A percentile compares a stretch with the other conserved stretches of the same genome.
phyloP scores from a whole-genome alignment of 1,284 basidiomycete species.

The Ceratobasidium sp. region DNA sequence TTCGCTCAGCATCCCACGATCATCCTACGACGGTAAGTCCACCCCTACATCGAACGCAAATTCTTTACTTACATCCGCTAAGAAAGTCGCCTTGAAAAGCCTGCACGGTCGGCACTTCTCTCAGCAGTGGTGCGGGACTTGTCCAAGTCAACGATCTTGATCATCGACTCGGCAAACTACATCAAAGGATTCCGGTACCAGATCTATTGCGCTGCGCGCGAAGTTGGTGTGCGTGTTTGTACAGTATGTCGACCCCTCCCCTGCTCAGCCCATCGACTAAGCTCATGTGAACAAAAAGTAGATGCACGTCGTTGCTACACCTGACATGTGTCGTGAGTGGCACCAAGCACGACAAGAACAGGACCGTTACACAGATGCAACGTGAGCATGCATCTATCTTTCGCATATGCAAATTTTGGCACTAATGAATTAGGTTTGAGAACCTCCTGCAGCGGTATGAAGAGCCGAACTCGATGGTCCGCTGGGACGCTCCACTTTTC shows the following conservation, averaged over 20 bases:
- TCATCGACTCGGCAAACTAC: constrained; percentile 93
- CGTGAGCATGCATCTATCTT: constrained; percentile 63
- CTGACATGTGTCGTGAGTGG: constrained; percentile 82
- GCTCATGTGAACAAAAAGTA: constrained; percentile 55
- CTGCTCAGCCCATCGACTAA: neutral
- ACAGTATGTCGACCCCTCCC: constrained; percentile 69
- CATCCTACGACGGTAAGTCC: constrained; percentile 78
- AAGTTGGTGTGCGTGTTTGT: constrained; percentile 84
- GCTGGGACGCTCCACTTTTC: constrained; percentile 97
- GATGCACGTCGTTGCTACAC: constrained; percentile 81
- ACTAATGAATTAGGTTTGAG: constrained; percentile 71
- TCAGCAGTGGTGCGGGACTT: constrained; percentile 84
- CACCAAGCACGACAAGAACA: constrained; percentile 67
- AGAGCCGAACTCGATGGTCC: constrained; percentile 95
- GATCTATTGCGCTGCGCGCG: constrained; percentile 94
- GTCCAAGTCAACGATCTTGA: constrained; percentile 77
- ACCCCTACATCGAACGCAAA: neutral
- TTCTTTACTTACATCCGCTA: constrained; percentile 16
- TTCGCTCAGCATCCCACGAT: constrained; percentile 69
- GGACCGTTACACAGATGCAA: constrained; percentile 71
- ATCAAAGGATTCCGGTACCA: constrained; percentile 99
- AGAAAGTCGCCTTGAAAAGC: constrained; percentile 89
- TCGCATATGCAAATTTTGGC: neutral
- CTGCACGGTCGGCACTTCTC: constrained; percentile 88
- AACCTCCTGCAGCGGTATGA: constrained; percentile 92